Evolutionary conservation across 78 protist species (phyloP).

Genomic region (Dictyostelium firmibasis): DNA sequence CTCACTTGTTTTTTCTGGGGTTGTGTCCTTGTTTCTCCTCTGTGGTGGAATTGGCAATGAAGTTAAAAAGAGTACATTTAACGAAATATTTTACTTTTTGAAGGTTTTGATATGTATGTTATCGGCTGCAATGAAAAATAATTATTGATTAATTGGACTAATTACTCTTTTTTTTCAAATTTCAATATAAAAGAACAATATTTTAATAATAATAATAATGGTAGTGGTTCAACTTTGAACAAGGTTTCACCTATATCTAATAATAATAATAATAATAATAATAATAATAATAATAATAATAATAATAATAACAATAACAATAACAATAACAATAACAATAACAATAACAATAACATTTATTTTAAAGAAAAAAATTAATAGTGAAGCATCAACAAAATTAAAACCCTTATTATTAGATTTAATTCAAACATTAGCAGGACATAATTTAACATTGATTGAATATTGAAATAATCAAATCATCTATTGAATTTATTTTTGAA

Average conservation of each 20-base stretch:
- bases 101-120: conserved; percentile 59
- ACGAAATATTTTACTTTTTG: conserved; percentile 71
- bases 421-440: conserved; percentile 47
- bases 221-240: not conserved
- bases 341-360: not conserved
- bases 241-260: not conserved
- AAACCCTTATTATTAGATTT: conserved; percentile 47
- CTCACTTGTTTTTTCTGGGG: too few species aligned
- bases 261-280: not conserved
- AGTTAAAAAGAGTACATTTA: not conserved
- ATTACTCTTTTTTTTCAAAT: conserved; percentile 33
- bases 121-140: conserved; percentile 73
- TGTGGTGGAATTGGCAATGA: not conserved
- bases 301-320: not conserved
- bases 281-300: not conserved
- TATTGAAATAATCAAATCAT: conserved; percentile 6
- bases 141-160: too few species aligned
- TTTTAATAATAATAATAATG: too few species aligned
- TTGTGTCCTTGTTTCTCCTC: too few species aligned
- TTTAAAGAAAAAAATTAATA: not conserved
- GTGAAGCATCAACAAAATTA: not conserved
- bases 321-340: not conserved
- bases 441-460: conserved; percentile 42
- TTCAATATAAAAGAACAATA: not conserved
- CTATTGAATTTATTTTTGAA: conserved; percentile 31